phyloP scores from a whole-genome alignment of 768 basidiomycete species.

The Clathrus columnatus region DNA sequence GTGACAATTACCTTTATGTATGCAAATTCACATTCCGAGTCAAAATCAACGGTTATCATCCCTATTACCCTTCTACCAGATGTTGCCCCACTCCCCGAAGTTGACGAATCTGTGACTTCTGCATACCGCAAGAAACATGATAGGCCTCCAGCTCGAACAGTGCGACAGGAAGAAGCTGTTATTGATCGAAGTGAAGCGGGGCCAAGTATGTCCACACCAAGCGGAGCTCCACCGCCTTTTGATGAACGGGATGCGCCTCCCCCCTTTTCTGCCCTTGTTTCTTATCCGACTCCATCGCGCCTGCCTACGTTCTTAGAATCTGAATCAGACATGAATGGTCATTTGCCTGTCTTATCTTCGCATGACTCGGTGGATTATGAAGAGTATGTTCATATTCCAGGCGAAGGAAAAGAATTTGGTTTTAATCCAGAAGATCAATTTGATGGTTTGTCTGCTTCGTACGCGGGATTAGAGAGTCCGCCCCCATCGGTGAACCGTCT shows the following conservation, averaged over 20 bases:
- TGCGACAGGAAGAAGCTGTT: slow-evolving; percentile 60
- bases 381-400: slow-evolving; percentile 37
- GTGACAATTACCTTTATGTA: slow-evolving; percentile 64
- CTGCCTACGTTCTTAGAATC: slow-evolving; percentile 76
- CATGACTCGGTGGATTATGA: slow-evolving; percentile 29
- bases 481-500: slow-evolving; percentile 64
- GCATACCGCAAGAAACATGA: slow-evolving; percentile 89
- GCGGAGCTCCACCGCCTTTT: slow-evolving; percentile 71
- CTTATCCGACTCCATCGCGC: slow-evolving; percentile 40
- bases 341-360: slow-evolving; percentile 26
- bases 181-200: slow-evolving; percentile 61
- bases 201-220: slow-evolving; percentile 51
- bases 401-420: slow-evolving; percentile 75
- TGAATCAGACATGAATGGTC: slow-evolving; percentile 67
- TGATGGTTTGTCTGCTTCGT: slow-evolving; percentile 68
- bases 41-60: slow-evolving; percentile 52
- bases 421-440: slow-evolving; percentile 67
- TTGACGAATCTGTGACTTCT: slow-evolving; percentile 50
- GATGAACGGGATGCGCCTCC: slow-evolving; percentile 79
- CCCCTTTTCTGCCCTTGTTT: slow-evolving; percentile 38
- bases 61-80: slow-evolving; percentile 68
- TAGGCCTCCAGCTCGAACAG: slow-evolving; percentile 62
- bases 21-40: slow-evolving; percentile 51
- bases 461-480: slow-evolving; percentile 55
- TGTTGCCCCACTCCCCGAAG: slow-evolving; percentile 70